A percentile compares a stretch with the other conserved stretches of the same genome.
These are phyloP conservation scores for Flueggea neowawraea DNA, from an alignment of 441 rosid species.

Conservation along the genomic window DNA sequence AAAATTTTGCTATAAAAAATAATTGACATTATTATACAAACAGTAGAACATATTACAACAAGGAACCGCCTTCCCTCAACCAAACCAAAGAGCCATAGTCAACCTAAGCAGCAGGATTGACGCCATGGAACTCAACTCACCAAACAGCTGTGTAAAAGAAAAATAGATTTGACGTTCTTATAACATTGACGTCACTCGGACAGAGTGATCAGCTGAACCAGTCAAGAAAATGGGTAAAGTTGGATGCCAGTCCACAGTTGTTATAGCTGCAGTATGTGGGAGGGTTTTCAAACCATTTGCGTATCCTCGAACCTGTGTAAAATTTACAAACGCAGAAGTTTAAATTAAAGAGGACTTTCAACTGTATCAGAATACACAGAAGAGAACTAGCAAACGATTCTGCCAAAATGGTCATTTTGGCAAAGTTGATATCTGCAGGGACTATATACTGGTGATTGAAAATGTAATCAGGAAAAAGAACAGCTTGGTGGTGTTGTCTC, in stretches of 20 bases:
- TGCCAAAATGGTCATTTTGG: background rate
- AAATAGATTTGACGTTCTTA: background rate
- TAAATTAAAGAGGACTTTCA: background rate
- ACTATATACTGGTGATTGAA: too few species aligned
- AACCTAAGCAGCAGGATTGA: background rate
- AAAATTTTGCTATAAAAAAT: too few species aligned
- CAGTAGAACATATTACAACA: background rate
- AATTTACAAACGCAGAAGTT: background rate
- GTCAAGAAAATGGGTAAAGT: constrained; percentile 64
- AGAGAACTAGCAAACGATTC: background rate
- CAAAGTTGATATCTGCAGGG: too few species aligned
- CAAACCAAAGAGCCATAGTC: background rate
- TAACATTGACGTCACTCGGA: constrained; percentile 48
- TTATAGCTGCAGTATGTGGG: constrained; percentile 55
- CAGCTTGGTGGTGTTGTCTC: too few species aligned
- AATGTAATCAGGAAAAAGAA: too few species aligned
- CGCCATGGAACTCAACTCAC: background rate
- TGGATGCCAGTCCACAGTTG: constrained; percentile 79
- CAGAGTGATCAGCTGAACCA: constrained; percentile 68
- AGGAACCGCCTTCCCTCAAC: background rate
- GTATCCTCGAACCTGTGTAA: constrained; percentile 47
- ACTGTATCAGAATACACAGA: background rate
- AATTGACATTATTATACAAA: background rate
- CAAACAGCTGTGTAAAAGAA: background rate
- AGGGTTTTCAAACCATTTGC: constrained; percentile 50